Percentiles rank a stretch among this genome's conserved stretches.
Conservation (phyloP, 768 basidiomycete species). For the Lactarius quietus region DNA sequence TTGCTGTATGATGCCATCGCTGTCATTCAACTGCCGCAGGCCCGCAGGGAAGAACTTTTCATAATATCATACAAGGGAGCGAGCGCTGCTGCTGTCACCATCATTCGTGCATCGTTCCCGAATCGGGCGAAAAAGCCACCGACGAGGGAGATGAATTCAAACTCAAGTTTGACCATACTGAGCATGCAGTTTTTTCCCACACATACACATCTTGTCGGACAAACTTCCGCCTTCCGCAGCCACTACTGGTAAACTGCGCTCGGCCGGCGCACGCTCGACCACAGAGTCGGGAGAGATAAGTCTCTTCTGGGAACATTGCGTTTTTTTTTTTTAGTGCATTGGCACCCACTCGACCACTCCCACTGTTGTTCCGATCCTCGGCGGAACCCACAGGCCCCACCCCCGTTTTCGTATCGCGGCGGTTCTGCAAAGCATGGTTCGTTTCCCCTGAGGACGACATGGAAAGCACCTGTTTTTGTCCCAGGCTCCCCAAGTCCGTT, state of each 20-base stretch:
- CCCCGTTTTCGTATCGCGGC: not conserved
- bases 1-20: not conserved
- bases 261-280: not conserved
- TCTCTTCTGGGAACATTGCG: slow-evolving; percentile 17
- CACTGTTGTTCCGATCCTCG: slow-evolving; percentile 5
- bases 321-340: not conserved
- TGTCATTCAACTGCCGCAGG: not conserved
- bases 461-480: not conserved
- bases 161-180: not conserved
- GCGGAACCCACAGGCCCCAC: not conserved
- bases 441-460: not conserved
- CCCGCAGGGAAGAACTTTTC: not conserved
- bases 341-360: not conserved
- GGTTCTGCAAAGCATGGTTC: not conserved
- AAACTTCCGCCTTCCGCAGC: slow-evolving; percentile 1
- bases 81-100: not conserved
- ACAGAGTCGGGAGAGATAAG: slow-evolving; percentile 14
- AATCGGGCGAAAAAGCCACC: not conserved
- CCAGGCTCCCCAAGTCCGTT: not conserved
- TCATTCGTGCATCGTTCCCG: not conserved
- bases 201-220: not conserved
- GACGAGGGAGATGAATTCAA: not conserved
- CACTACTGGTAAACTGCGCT: not conserved
- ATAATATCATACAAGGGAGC: not conserved
- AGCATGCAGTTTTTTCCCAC: slow-evolving; percentile 10